Base-by-base conservation (phyloP, 192 early-diverging fungal species). In the Umbelopsis vinacea region DNA sequence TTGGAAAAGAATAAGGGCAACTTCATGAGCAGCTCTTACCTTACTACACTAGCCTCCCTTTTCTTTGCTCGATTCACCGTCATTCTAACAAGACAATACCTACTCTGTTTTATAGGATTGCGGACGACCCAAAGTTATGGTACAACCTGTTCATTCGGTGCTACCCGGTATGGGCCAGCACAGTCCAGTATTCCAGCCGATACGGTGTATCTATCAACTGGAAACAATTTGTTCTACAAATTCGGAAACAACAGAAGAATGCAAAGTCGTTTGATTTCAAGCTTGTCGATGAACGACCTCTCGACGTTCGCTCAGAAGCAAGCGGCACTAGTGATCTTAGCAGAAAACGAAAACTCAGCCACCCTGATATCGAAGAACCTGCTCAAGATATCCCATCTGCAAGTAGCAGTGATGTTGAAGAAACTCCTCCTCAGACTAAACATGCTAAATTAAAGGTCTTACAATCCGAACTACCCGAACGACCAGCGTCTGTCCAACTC, bases 141-240 rank as follows among this genome's bases (percentile, higher is more conserved):
- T 79, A 79, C 46, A 50, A 46, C n/a, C 23, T 67, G 2, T 79
- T 79, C 8, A 46, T 67, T 24, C 46, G 46, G 17, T 22, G 46
- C 3, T 75, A 75, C 6, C 70, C 69, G 1, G 24, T 40, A 14
- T 79, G 72, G 77, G 67, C 69, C 22, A 66, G 50, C 22, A n/a
- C 45, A 9, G 52, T 79, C 0, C 46, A 50, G 24, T 79, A 75
- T 37, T 55, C 77, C 23, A 38, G 50, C 46, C 12, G 46, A 26
- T 57, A 24, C 19, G 33, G 35, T 2, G n/a, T 38, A 33, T 38
- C 69, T 2, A 71, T 79, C 17, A 66, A 79, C 35, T 79, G 77
- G 77, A 71, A 74, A 46, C 38, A 57, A 7, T 75, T 79, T 72
- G 73, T 79, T 14, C 26, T 74, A 35, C 73, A 75, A 21, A 24